Conservation (phyloP, 495 filamentous ascomycete genomes). For the Choiromyces venosus region DNA sequence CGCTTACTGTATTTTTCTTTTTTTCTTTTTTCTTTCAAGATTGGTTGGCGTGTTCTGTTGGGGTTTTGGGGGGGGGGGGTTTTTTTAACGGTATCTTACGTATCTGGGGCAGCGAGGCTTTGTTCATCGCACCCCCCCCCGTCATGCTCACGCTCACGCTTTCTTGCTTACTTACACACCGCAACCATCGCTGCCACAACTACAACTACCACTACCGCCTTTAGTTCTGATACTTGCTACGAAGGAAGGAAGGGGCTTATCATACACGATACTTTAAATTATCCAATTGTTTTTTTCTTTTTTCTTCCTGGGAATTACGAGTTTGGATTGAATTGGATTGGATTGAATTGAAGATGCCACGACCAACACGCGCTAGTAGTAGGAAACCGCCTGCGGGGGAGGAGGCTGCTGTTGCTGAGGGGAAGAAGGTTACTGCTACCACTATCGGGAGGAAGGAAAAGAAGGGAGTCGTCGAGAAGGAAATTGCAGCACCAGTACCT, state of each 20-base stretch:
- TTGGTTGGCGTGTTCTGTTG: neutral
- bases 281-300: neutral
- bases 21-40: conserved; percentile 7
- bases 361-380: neutral
- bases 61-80: neutral
- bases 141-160: neutral
- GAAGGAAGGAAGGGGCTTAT: neutral
- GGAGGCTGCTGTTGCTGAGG: no score
- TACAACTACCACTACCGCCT: neutral
- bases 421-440: neutral
- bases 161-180: conserved; percentile 20
- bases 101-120: conserved; percentile 2
- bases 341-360: neutral
- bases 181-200: conserved; percentile 14
- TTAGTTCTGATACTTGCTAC: neutral
- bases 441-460: neutral
- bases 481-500: neutral
- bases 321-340: neutral
- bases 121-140: conserved; percentile 12
- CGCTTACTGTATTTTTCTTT: no score
- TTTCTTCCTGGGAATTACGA: neutral
- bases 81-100: neutral
- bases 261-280: neutral
- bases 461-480: neutral
- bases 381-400: neutral